Evolutionary conservation across 257 asterid species (phyloP), one percentile per base, ranked within the genome.

Genomic region (Cordia subcordata): DNA sequence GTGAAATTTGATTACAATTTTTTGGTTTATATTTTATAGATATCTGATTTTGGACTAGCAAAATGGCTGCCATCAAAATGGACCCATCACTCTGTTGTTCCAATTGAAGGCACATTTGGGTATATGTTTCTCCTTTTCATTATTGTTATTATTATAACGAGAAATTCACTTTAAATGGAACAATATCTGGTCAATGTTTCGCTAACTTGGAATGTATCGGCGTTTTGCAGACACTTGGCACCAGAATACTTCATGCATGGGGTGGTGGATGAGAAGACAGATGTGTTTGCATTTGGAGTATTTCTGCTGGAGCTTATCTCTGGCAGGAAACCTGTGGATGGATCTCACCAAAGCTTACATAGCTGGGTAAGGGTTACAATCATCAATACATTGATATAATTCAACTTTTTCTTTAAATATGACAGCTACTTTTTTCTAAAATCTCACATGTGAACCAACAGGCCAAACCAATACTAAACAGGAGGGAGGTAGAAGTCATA

Each of bases 1-100:
- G 8, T 49, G 35, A 27, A 17, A 2, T 16, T n/a, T 8, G 5
- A 17, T 13, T 4, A 5, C 20, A 8, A 37, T 61, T 12, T 27
- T n/a, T n/a, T n/a, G n/a, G 64, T 70, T 18, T 54, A 10, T 58
- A 4, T 63, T 60, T 46, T 61, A 54, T 73, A 92, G 99, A 88
- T 92, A 69, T 92, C 96, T 21, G 96, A 92, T 66, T 92, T 92
- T 66, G 99, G 99, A 23, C 72, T 92, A 22, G 96, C 99, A 42
- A 92, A 92, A 80, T 92, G 99, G 99, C 99, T 92, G 64, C 99
- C 99, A 39, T 86, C 99, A 20, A 93, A 92, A 58, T 92, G 94
- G 99, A 88, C 82, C 21, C 99, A 92, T 63, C 96, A 88, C 66
- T 88, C 96, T 8, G 84, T 92, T 57, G 94, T 73, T 70, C 99